phyloP scores from a whole-genome alignment of 2,329 filamentous ascomycete species.

The Pseudogymnoascus pannorum region DNA sequence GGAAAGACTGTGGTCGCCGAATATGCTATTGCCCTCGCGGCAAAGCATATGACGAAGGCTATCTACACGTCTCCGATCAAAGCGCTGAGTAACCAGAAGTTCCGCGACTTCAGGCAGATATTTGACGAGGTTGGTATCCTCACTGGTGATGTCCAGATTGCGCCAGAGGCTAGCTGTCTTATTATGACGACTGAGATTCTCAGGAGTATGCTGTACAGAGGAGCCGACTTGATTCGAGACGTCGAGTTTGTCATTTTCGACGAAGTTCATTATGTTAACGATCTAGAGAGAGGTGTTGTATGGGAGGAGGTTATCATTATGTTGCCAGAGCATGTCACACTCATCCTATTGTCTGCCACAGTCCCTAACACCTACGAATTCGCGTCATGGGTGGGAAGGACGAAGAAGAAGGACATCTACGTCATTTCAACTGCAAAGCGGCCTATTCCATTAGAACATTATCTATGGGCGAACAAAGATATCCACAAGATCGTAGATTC shows the following conservation, averaged over 20 bases:
- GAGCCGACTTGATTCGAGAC: slow-evolving; percentile 90
- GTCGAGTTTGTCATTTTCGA: slow-evolving; percentile 99
- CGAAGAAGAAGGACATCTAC: slow-evolving; percentile 98
- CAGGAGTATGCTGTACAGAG: slow-evolving; percentile 94
- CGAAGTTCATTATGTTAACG: slow-evolving; percentile 98
- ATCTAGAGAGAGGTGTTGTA: slow-evolving; percentile 88
- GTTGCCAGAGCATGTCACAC: slow-evolving; percentile 91
- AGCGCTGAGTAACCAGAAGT: slow-evolving; percentile 96
- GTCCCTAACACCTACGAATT: slow-evolving; percentile 98
- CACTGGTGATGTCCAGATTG: slow-evolving; percentile 96
- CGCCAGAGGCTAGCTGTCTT: slow-evolving; percentile 91
- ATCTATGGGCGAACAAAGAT: slow-evolving; percentile 87
- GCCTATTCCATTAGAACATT: slow-evolving; percentile 91
- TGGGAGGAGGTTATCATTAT: slow-evolving; percentile 99
- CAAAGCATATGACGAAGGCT: slow-evolving; percentile 99
- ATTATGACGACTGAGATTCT: slow-evolving; percentile 99
- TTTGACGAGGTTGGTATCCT: slow-evolving; percentile 97
- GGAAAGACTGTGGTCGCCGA: slow-evolving; percentile 98
- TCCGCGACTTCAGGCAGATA: slow-evolving; percentile 80
- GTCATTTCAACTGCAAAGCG: slow-evolving; percentile 96
- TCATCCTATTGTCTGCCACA: slow-evolving; percentile 91
- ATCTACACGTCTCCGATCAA: slow-evolving; percentile 99
- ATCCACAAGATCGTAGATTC: slow-evolving; percentile 93
- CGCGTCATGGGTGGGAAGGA: slow-evolving; percentile 94
- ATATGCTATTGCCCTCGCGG: slow-evolving; percentile 90